A percentile compares a stretch with the other conserved stretches of the same genome.
These are phyloP conservation scores for Hsuehochloa calcarea DNA, from an alignment of 176 grass and related monocot genomes.

Conservation along the genomic window DNA sequence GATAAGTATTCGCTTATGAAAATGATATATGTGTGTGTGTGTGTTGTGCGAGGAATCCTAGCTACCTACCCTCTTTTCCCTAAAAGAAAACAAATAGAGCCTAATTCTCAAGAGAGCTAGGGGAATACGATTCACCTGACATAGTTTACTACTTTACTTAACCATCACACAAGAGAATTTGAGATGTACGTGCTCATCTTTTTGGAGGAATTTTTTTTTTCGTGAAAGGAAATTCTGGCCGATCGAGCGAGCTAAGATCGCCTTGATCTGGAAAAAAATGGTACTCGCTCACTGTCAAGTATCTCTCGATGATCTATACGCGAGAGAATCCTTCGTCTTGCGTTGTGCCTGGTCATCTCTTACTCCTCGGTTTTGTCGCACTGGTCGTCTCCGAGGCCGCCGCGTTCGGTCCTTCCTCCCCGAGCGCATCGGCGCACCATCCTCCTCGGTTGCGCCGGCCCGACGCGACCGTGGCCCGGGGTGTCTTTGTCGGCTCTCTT, in stretches of 20 bases:
- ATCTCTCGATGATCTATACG: no score
- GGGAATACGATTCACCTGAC: slow-evolving; percentile 52
- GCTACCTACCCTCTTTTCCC: slow-evolving; percentile 42
- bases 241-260: slow-evolving; percentile 14
- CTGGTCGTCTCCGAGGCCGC: no score
- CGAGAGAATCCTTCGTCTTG: no score
- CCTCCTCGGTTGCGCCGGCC: no score
- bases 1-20: slow-evolving; percentile 33
- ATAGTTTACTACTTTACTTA: slow-evolving; percentile 45
- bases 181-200: slow-evolving; percentile 25
- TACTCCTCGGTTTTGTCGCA: no score
- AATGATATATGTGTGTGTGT: not conserved
- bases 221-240: slow-evolving; percentile 41
- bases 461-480: no score
- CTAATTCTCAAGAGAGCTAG: slow-evolving; percentile 13
- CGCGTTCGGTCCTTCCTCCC: no score
- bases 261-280: slow-evolving; percentile 33
- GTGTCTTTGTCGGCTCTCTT: no score
- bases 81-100: slow-evolving; percentile 39
- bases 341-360: no score
- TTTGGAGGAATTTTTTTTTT: slow-evolving; percentile 17
- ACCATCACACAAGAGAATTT: slow-evolving; percentile 50
- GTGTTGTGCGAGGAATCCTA: slow-evolving; percentile 46
- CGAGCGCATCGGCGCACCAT: no score
- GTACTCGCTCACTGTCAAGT: slow-evolving; percentile 48